A percentile compares a stretch with the other conserved stretches of the same genome.
Conservation (phyloP, 179 eudicot genomes). For the Spinacia oleracea region DNA sequence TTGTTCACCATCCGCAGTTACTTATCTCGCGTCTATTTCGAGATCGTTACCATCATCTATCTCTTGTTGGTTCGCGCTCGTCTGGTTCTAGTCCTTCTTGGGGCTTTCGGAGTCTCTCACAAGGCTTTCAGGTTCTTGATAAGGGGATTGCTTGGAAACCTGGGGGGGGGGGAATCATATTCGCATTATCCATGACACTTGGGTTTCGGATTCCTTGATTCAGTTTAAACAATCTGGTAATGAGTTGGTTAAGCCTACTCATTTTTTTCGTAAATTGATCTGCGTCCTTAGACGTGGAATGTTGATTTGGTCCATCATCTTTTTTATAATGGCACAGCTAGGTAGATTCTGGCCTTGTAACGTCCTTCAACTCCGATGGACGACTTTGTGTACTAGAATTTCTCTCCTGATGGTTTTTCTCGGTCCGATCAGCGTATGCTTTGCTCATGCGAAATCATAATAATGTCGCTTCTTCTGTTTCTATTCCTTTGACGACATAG, state of each 20-base stretch:
- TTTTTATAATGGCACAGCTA: neutral
- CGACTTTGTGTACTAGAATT: no score
- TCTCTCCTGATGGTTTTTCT: no score
- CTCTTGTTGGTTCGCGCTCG: fast-evolving
- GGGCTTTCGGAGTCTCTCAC: neutral
- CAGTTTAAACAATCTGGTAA: no score
- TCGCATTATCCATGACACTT: neutral
- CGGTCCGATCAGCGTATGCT: no score
- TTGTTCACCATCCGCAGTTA: neutral
- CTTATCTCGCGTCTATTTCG: neutral
- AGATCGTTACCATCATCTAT: neutral
- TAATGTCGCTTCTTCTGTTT: no score
- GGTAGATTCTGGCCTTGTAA: no score
- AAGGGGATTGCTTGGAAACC: neutral
- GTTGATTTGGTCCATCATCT: no score
- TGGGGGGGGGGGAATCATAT: neutral
- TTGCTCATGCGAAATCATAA: no score
- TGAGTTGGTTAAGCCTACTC: neutral
- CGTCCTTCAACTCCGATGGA: no score
- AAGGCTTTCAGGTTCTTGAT: neutral
- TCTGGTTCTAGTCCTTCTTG: neutral
- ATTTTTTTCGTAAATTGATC: neutral
- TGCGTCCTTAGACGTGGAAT: neutral
- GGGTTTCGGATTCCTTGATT: neutral
- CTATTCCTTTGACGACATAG: no score